phyloP scores from a whole-genome alignment of 768 basidiomycete genomes.

The Clavaria fumosa region DNA sequence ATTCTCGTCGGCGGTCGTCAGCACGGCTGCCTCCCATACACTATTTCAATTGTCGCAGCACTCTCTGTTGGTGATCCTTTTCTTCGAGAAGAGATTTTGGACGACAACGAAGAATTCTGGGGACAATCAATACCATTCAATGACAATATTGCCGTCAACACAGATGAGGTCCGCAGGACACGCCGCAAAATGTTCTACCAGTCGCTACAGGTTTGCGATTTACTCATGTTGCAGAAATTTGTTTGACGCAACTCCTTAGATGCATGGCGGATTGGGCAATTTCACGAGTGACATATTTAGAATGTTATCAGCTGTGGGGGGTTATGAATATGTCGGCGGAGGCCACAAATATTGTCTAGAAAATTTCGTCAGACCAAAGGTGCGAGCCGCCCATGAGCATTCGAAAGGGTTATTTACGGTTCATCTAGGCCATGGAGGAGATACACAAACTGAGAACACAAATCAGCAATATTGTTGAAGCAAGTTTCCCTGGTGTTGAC shows the following conservation, averaged over 20 bases:
- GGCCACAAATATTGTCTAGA: conserved; percentile 67
- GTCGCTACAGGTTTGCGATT: conserved; percentile 49
- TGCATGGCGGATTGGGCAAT: conserved; percentile 66
- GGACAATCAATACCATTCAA: too few species aligned
- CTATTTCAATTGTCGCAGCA: conserved; percentile 81
- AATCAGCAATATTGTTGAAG: conserved; percentile 67
- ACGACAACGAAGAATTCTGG: conserved; percentile 27
- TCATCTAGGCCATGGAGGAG: conserved; percentile 88
- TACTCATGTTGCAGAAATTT: background rate
- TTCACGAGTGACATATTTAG: conserved; percentile 78
- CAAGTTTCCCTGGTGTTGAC: conserved; percentile 56
- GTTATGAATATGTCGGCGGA: conserved; percentile 85
- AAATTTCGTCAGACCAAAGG: conserved; percentile 86
- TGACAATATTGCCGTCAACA: conserved; percentile 28
- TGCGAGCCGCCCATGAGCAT: conserved; percentile 17
- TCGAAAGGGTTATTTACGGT: background rate
- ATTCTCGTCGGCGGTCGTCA: conserved; percentile 91
- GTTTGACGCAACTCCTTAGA: conserved; percentile 24
- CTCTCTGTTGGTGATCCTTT: conserved; percentile 95
- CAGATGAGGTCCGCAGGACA: conserved; percentile 41
- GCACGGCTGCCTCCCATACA: conserved; percentile 69
- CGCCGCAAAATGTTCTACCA: conserved; percentile 71
- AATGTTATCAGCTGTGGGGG: conserved; percentile 85
- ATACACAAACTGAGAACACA: conserved; percentile 90
- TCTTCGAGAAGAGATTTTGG: conserved; percentile 61